phyloP scores from a whole-genome alignment of 192 early-diverging fungal species.

The Backusella parvicylindrica region DNA sequence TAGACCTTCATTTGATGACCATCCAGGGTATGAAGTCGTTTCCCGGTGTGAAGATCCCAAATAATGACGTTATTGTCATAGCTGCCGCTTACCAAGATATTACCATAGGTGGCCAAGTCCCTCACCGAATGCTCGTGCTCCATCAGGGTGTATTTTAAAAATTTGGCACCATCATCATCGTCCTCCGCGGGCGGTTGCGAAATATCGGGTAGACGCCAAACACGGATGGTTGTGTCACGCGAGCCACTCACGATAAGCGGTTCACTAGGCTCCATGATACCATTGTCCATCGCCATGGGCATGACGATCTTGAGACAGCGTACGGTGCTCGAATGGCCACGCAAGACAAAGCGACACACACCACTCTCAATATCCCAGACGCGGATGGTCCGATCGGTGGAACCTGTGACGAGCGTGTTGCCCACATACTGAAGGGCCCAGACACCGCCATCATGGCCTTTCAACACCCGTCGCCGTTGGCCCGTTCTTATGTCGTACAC shows the following conservation, averaged over 20 bases:
- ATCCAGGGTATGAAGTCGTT: slow-evolving; percentile 58
- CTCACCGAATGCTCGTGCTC: slow-evolving; percentile 90
- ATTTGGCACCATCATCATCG: slow-evolving; percentile 60
- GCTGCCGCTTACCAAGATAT: slow-evolving; percentile 83
- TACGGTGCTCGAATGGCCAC: slow-evolving; percentile 93
- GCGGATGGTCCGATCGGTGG: slow-evolving; percentile 94
- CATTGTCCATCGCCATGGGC: slow-evolving; percentile 49
- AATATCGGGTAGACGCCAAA: slow-evolving; percentile 79
- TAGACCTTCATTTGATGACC: slow-evolving; percentile 96
- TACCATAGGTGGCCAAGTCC: slow-evolving; percentile 84
- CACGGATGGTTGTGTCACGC: slow-evolving; percentile 85
- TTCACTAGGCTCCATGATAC: slow-evolving; percentile 56
- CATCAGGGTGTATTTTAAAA: slow-evolving; percentile 61
- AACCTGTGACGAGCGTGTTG: slow-evolving; percentile 90
- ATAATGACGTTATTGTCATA: slow-evolving; percentile 89
- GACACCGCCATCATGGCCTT: slow-evolving; percentile 93
- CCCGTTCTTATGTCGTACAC: slow-evolving; percentile 90
- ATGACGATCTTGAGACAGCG: slow-evolving; percentile 90
- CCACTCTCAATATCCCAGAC: slow-evolving; percentile 96
- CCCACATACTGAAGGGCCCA: slow-evolving; percentile 95
- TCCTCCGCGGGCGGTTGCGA: slow-evolving; percentile 11
- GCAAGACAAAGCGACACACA: slow-evolving; percentile 86
- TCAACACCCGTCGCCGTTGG: slow-evolving; percentile 62
- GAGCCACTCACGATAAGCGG: slow-evolving; percentile 93
- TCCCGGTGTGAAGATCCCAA: slow-evolving; percentile 81